Evolutionary conservation across 495 filamentous ascomycete genomes (phyloP), one percentile per base, ranked within the genome.

Genomic region (Penicillium argentinense): DNA sequence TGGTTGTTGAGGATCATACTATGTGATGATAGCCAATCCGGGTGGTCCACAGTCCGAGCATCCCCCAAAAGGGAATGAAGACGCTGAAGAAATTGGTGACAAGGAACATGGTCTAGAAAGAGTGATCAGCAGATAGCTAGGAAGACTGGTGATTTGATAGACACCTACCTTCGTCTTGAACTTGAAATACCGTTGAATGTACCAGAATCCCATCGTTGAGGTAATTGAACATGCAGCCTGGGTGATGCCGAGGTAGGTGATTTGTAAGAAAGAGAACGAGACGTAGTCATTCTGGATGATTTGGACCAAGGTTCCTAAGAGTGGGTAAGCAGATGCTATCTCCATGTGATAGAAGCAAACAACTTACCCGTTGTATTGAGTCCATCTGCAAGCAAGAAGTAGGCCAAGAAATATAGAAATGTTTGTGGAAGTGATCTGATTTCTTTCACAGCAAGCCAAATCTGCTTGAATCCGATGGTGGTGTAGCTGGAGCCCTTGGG

Each of bases 201-300:
- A 76, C 75, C 73, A 78, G 56, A 76, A 78, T 2, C 69, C 71
- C 22, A 77, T 71, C 0, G 73, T 77, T 2, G 72, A 75, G 2
- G 50, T 40, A 9, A 70, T 77, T 0, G 72, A 75, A 40, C 65
- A 70, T 4, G 56, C 62, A 7, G 73, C 72, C 43, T 77, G 73
- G 0, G 67, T 54, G 14, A 78, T 72, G 2, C 71, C 69, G 1
- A 78, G 63, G 41, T 78, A 78, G 9, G 75, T 76, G 9, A 78
- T 51, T 49, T 78, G 68, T 1, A 77, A 50, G 39, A 77, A 77
- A 0, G 72, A 77, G 42, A 77, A 77, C 0, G 70, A 64, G 4
- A 77, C 59, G 9, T 62, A 56, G 36, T 74, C 61, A 45, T 74
- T 75, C 26, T 77, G 73, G 22, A 77, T 77, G 30, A 77, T 75